Percentiles rank a stretch among this genome's conserved stretches.
Evolutionary conservation across 1,284 basidiomycete species (phyloP).

Genomic region (Calocybe gambosa): DNA sequence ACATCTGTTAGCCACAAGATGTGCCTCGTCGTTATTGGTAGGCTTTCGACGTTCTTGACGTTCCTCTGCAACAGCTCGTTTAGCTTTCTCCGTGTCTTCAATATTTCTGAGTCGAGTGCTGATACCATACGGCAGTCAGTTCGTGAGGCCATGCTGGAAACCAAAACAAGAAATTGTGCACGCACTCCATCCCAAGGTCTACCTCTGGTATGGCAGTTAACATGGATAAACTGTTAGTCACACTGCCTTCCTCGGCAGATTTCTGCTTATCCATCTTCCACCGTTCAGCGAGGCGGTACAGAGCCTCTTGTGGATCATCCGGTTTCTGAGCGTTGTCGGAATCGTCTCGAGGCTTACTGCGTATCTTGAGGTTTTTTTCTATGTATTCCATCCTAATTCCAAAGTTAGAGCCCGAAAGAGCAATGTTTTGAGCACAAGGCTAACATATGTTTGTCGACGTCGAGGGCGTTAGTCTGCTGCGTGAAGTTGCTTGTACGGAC

Average conservation of each 20-base stretch:
- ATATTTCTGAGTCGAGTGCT: constrained; percentile 91
- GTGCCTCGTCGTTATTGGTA: constrained; percentile 61
- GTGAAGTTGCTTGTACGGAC: constrained; percentile 92
- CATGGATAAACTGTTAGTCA: constrained; percentile 91
- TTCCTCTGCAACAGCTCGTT: constrained; percentile 75
- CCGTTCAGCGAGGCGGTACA: constrained; percentile 75
- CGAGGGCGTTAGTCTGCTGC: constrained; percentile 90
- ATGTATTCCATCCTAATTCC: constrained; percentile 90
- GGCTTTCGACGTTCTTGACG: constrained; percentile 51
- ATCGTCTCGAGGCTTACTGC: constrained; percentile 51
- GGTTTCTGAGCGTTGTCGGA: constrained; percentile 38
- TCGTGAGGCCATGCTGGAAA: background rate
- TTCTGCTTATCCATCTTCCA: constrained; percentile 57
- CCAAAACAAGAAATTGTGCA: background rate
- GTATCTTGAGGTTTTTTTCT: constrained; percentile 84
- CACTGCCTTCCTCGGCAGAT: constrained; percentile 79
- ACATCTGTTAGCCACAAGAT: constrained; percentile 82
- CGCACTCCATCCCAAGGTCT: constrained; percentile 96
- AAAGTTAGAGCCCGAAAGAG: background rate
- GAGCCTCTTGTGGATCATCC: constrained; percentile 72
- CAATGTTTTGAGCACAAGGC: constrained; percentile 21
- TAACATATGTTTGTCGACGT: constrained; percentile 97
- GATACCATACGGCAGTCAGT: background rate
- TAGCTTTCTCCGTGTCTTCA: constrained; percentile 94
- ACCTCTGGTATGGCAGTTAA: constrained; percentile 95